Percentiles rank a stretch among this genome's conserved stretches.
Conservation (phyloP, 345 rosid species). For the Aethionema arabicum region DNA sequence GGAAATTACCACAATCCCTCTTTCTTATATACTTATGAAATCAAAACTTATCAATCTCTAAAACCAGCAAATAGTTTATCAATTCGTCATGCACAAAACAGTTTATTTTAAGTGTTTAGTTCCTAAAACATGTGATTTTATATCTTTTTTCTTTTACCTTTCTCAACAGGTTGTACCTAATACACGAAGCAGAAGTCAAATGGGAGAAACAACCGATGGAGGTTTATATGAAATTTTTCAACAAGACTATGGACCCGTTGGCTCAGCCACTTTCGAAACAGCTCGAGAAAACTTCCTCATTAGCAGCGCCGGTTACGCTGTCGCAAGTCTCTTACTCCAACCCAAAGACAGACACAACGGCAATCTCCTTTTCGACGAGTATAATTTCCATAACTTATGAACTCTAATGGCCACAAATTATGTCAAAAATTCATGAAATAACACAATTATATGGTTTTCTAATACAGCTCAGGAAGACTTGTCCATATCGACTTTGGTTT, state of each 20-base stretch:
- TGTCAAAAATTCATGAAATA: background rate
- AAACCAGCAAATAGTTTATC: no score
- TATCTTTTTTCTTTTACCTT: conserved; percentile 5
- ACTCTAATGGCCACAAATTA: background rate
- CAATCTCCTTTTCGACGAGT: conserved; percentile 97
- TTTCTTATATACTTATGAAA: no score
- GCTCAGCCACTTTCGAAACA: conserved; percentile 81
- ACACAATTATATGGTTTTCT: conserved; percentile 7
- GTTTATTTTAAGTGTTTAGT: no score
- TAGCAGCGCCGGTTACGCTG: conserved; percentile 99
- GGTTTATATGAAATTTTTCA: conserved; percentile 97
- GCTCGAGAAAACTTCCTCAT: conserved; percentile 94
- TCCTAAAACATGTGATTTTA: no score
- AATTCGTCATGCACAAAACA: no score
- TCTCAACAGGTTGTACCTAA: conserved; percentile 82
- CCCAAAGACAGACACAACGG: conserved; percentile 99
- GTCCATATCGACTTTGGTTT: conserved; percentile 99
- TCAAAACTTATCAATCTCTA: no score
- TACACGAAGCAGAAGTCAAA: conserved; percentile 93
- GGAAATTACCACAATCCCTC: no score
- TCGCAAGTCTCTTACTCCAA: conserved; percentile 93
- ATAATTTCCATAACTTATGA: conserved; percentile 21
- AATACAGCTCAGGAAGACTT: conserved; percentile 80
- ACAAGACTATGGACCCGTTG: conserved; percentile 95
- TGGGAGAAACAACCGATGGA: conserved; percentile 99